Percentiles rank a stretch among this genome's conserved stretches.
These are phyloP conservation scores for Patellaria atrata DNA, from an alignment of 495 filamentous ascomycete species.

Conservation along the genomic window DNA sequence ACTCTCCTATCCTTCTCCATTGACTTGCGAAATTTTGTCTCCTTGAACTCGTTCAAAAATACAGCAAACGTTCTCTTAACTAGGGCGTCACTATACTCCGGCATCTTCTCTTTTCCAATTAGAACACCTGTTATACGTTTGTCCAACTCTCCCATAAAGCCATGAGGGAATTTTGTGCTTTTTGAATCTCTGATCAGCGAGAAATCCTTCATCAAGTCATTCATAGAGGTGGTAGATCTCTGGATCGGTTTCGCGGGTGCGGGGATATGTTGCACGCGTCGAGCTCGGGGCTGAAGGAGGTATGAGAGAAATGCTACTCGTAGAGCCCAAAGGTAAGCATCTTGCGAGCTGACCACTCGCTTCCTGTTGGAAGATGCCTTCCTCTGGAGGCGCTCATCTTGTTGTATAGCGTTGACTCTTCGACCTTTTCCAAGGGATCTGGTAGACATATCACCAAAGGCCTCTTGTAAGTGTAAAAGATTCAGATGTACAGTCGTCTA, in stretches of 20 bases:
- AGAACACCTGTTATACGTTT: constrained; percentile 52
- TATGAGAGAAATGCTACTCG: constrained; percentile 87
- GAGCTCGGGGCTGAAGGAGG: constrained; percentile 78
- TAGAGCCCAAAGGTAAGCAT: constrained; percentile 81
- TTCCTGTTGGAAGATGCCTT: constrained; percentile 37
- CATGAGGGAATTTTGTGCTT: constrained; percentile 67
- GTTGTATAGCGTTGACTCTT: constrained; percentile 38
- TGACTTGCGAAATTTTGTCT: constrained; percentile 52
- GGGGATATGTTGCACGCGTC: constrained; percentile 67
- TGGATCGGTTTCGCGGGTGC: constrained; percentile 40
- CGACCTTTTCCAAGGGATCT: constrained; percentile 14
- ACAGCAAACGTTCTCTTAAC: constrained; percentile 71
- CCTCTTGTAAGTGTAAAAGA: too few relatives aligned
- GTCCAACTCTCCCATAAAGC: constrained; percentile 55
- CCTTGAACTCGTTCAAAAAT: constrained; percentile 63
- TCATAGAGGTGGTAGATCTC: constrained; percentile 55
- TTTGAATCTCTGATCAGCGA: constrained; percentile 58
- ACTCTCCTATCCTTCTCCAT: constrained; percentile 91
- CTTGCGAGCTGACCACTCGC: constrained; percentile 42
- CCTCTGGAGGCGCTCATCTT: constrained; percentile 36
- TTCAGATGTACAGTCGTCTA: too few relatives aligned
- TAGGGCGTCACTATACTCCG: constrained; percentile 61
- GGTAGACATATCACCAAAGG: constrained; percentile 14
- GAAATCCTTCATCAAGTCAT: constrained; percentile 61
- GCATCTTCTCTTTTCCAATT: constrained; percentile 54